Conservation (phyloP, 2,329 filamentous ascomycete species). For the Alternaria arbusti region DNA sequence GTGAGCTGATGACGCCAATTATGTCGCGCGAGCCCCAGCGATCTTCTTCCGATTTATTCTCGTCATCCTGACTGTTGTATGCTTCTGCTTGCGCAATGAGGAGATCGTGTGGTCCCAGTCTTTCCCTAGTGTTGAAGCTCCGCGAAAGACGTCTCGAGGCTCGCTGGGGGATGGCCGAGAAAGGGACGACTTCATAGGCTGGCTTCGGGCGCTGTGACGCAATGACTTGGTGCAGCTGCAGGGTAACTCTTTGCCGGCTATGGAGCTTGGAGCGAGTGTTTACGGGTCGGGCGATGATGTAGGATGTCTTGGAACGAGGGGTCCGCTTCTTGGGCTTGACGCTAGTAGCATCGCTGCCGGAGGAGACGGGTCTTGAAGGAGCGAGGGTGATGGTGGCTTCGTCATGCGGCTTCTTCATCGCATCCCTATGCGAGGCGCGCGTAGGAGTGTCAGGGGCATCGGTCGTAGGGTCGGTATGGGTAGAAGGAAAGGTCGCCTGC, state of each 20-base stretch:
- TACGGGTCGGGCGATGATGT: slow-evolving; percentile 71
- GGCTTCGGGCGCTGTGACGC: slow-evolving; percentile 67
- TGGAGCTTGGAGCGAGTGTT: slow-evolving; percentile 66
- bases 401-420: slow-evolving; percentile 8
- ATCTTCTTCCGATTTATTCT: slow-evolving; percentile 57
- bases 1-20: slow-evolving; percentile 71
- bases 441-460: not conserved
- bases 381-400: slow-evolving; percentile 22
- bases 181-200: slow-evolving; percentile 75
- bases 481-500: slow-evolving; percentile 4
- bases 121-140: slow-evolving; percentile 67
- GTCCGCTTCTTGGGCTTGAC: slow-evolving; percentile 53
- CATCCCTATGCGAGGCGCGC: slow-evolving; percentile 7
- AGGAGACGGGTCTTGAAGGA: slow-evolving; percentile 47
- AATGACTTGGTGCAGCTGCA: slow-evolving; percentile 74
- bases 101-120: slow-evolving; percentile 72
- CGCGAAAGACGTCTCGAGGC: slow-evolving; percentile 61
- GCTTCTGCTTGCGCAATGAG: slow-evolving; percentile 74
- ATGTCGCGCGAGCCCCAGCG: slow-evolving; percentile 61
- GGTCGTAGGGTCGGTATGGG: slow-evolving; percentile 1
- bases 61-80: slow-evolving; percentile 57
- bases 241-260: slow-evolving; percentile 70
- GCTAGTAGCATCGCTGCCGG: slow-evolving; percentile 44
- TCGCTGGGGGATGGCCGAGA: slow-evolving; percentile 63
- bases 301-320: slow-evolving; percentile 66